Evolutionary conservation across 2,329 filamentous ascomycete species (phyloP), one percentile per base, ranked within the genome.

Genomic region (Penicillium olsonii): DNA sequence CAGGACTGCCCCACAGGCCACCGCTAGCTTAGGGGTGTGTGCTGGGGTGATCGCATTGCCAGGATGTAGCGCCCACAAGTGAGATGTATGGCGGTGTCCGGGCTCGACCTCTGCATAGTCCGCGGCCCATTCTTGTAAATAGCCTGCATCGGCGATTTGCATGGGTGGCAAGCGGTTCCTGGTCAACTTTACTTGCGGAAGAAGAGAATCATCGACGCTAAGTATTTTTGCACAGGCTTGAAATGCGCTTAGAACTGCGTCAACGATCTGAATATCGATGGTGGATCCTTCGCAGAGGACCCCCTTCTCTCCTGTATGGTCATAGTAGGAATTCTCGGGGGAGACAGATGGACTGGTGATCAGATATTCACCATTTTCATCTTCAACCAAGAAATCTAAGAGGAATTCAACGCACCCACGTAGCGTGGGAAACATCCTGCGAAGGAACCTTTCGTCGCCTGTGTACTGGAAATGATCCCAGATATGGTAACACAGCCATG

Each of bases 401-500:
- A 66, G 52, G 24, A 68, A 68, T 19, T 64, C 59, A 11, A 67
- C 58, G 22, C 61, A 63, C n/a, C 62, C 63, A n/a, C 53, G 54
- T 4, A 68, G 42, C 15, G 62, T 50, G 2, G 57, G 55, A 14
- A 65, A 62, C 55, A 62, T 62, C 1, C 49, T 50, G 2, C 29
- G 35, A 4, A 68, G 51, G 8, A 64, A 63, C 1, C 11, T 20
- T 5, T 42, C 42, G 34, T 67, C 52, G 7, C 59, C 48, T 2
- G 74, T 77, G 56, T 83, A 84, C 27, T 78, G 75, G 61, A 75
- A 84, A 56, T 79, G 74, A 49, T 84, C 80, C 65, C 75, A 79
- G 2, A 84, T 77, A 53, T 84, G 80, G 50, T 81, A 78, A 73
- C 82, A 82, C 70, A 84, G 77, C 82, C 82, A 85, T 1, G 79